Percentiles rank a stretch among this genome's conserved stretches.
Evolutionary conservation across 116 monocot genomes (phyloP).

Genomic region (Trichopus zeylanicus): DNA sequence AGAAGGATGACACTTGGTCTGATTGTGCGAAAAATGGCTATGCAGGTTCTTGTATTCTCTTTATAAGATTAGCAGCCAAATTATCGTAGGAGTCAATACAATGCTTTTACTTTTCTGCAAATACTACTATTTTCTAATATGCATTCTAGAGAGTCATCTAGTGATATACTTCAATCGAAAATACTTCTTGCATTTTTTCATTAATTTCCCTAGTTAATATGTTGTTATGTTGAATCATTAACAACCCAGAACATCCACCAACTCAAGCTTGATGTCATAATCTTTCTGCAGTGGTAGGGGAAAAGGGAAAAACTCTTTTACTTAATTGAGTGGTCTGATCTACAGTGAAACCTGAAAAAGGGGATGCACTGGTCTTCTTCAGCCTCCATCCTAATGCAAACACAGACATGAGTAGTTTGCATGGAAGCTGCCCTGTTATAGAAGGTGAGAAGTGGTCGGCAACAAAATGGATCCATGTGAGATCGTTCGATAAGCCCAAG

Average conservation of each 20-base stretch:
- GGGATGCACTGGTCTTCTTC: constrained; percentile 85
- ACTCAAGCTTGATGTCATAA: neutral
- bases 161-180: no score
- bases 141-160: no score
- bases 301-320: no score
- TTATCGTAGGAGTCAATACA: neutral
- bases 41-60: constrained; percentile 43
- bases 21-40: constrained; percentile 69
- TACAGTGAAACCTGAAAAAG: constrained; percentile 72
- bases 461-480: constrained; percentile 91
- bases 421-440: constrained; percentile 73
- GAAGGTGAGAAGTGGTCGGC: constrained; percentile 95
- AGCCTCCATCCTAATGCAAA: constrained; percentile 65
- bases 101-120: neutral
- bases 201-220: no score
- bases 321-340: neutral
- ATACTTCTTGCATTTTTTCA: no score
- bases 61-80: neutral
- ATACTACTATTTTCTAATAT: no score
- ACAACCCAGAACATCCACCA: no score
- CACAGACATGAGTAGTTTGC: constrained; percentile 52
- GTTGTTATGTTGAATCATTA: no score
- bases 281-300: no score
- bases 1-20: constrained; percentile 64
- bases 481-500: constrained; percentile 30